Conservation (phyloP, 495 filamentous ascomycete genomes). For the Staphylotrichum tortipilum region DNA sequence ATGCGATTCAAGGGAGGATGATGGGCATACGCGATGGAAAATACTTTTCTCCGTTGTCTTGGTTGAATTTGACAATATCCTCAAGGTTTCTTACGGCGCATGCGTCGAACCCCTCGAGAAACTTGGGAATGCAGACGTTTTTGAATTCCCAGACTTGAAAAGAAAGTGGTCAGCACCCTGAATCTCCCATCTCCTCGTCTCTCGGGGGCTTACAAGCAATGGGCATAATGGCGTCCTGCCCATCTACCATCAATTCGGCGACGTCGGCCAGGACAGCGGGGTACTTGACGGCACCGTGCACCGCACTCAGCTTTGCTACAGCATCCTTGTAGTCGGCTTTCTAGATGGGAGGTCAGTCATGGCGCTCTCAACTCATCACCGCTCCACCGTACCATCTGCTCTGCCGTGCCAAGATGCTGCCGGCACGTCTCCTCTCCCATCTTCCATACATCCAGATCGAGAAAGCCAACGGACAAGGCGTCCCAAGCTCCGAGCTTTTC, state of each 20-base stretch:
- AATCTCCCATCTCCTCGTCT: too few species aligned
- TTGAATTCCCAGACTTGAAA: slow-evolving; percentile 19
- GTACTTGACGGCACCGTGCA: slow-evolving; percentile 2
- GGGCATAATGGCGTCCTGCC: slow-evolving; percentile 15
- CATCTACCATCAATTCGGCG: slow-evolving; percentile 9
- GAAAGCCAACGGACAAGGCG: slow-evolving; percentile 18
- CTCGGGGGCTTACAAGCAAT: slow-evolving; percentile 13
- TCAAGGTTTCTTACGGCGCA: slow-evolving; percentile 9
- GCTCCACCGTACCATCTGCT: slow-evolving; percentile 16
- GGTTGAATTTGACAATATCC: slow-evolving; percentile 25
- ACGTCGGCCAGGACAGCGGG: slow-evolving; percentile 1
- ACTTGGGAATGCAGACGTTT: slow-evolving; percentile 14
- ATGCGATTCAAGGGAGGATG: neutral
- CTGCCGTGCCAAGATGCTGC: slow-evolving; percentile 10
- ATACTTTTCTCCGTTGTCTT: slow-evolving; percentile 15
- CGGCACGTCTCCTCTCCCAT: slow-evolving; percentile 6
- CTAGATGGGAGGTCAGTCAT: neutral
- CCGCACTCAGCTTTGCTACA: neutral
- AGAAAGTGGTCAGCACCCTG: neutral
- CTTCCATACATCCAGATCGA: slow-evolving; percentile 22
- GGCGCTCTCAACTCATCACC: neutral
- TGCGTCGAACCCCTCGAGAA: slow-evolving; percentile 16
- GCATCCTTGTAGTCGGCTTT: slow-evolving; percentile 3
- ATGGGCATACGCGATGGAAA: slow-evolving; percentile 2
- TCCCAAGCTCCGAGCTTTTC: slow-evolving; percentile 5